These are phyloP conservation scores for Coniferiporia weirii DNA, from an alignment of 1,284 basidiomycete species.

Conservation along the genomic window DNA sequence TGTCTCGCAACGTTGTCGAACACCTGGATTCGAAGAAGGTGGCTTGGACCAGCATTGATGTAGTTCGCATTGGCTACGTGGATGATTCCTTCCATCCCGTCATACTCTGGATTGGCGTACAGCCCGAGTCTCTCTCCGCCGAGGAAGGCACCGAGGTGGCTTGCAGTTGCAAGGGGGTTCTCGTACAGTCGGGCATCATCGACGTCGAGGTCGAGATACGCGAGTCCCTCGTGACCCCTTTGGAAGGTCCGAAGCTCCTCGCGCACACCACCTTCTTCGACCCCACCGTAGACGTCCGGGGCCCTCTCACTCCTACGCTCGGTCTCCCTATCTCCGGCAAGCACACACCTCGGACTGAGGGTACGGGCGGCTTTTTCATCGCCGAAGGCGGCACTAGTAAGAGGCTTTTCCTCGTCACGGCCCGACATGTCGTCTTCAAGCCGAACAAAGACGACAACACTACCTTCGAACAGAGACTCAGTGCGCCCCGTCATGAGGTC, in stretches of 20 bases:
- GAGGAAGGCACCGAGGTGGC: conserved; percentile 14
- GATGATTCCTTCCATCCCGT: conserved; percentile 8
- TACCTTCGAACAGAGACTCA: conserved; percentile 18
- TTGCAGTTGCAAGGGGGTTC: conserved; percentile 13
- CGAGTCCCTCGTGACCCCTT: conserved; percentile 16
- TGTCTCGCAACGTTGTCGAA: conserved; percentile 16
- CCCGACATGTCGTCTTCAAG: conserved; percentile 25
- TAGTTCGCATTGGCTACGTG: conserved; percentile 23
- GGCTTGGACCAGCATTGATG: conserved; percentile 24
- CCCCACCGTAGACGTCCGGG: conserved; percentile 17
- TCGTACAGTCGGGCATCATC: conserved; percentile 10
- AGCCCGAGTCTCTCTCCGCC: conserved; percentile 12
- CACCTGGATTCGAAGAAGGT: conserved; percentile 19
- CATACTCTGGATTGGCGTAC: conserved; percentile 19
- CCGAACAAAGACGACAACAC: conserved; percentile 19
- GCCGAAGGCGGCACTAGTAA: conserved; percentile 21
- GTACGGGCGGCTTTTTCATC: conserved; percentile 32
- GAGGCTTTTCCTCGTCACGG: conserved; percentile 27
- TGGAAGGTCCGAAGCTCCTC: not conserved
- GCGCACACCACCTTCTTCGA: not conserved
- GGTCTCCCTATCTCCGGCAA: conserved; percentile 23
- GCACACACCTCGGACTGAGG: conserved; percentile 21
- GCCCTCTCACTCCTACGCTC: conserved; percentile 25
- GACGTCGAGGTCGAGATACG: conserved; percentile 9
- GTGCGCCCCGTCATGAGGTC: conserved; percentile 23